Evolutionary conservation across 169 alveolate genomes (phyloP), one percentile per base, ranked within the genome.

Genomic region (Plasmodium cynomolgi): DNA sequence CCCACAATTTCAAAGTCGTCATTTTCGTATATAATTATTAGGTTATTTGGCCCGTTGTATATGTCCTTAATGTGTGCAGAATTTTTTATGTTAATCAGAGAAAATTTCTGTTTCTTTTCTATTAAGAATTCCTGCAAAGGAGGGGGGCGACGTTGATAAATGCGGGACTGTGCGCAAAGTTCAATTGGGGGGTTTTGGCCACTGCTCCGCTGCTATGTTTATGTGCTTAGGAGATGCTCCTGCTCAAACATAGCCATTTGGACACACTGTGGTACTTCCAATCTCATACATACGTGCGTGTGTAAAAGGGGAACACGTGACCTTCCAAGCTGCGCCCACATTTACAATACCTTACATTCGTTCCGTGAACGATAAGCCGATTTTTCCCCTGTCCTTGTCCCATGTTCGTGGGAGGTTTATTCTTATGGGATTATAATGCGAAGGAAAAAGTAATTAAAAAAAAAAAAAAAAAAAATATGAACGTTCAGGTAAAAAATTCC

Each of bases 1-100:
- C 95, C 95, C 7, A 41, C 92, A 71, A 91, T 71, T 81, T 80
- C 95, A 23, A 91, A 81, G 74, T 91, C 84, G n/a, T 91, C 81
- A 82, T 91, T 80, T 91, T 91, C 84, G 56, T 91, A 91, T 23
- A 91, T 56, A 81, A 81, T 29, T 41, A 91, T 82, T 68, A 80
- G 82, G 29, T 91, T 91, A 39, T 91, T 91, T 20, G 95, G 91
- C 15, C 91, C 91, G 41, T 20, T 68, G 74, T 80, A 91, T 68
- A 82, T 44, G n/a, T 80, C 84, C 31, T 91, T 91, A 41, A 91
- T 62, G 20, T 50, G 15, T 72, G 58, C 33, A 15, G 83, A n/a
- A 71, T 39, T 62, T 41, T 81, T 81, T n/a, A 91, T 91, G 74
- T 91, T 91, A 81, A 91, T 44, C 80, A 81, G 77, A 15, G 82